Evolutionary conservation across 2,329 filamentous ascomycete genomes (phyloP).

Genomic region (Alternaria solani): DNA sequence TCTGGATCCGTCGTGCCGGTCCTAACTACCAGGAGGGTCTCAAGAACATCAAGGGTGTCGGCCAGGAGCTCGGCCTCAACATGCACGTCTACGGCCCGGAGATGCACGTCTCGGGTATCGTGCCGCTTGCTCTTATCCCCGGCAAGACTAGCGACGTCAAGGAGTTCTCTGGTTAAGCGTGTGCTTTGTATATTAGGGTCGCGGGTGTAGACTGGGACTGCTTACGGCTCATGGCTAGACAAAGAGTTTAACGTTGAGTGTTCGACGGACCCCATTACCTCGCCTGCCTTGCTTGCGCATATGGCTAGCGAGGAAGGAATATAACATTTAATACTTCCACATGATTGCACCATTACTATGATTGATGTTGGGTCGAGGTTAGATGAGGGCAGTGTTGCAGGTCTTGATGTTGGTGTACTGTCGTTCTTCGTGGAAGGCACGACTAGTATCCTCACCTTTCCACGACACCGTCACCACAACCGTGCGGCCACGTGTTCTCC

Average conservation of each 20-base stretch:
- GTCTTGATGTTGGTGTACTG: neutral
- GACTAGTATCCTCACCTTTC: neutral
- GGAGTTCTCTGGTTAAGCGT: slow-evolving; percentile 64
- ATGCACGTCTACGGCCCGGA: slow-evolving; percentile 89
- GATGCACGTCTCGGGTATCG: slow-evolving; percentile 93
- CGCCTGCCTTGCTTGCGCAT: slow-evolving; percentile 19
- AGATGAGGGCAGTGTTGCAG: neutral
- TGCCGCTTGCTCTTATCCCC: slow-evolving; percentile 81
- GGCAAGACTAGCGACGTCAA: slow-evolving; percentile 68
- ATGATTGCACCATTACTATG: neutral
- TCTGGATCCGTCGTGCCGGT: slow-evolving; percentile 90
- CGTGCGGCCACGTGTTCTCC: neutral
- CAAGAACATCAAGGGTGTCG: slow-evolving; percentile 99
- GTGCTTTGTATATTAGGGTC: slow-evolving; percentile 41
- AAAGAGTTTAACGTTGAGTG: slow-evolving; percentile 37
- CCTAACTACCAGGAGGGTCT: slow-evolving; percentile 99
- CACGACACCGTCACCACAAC: too few relatives aligned
- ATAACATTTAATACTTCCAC: slow-evolving; percentile 22
- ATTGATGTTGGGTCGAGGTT: neutral
- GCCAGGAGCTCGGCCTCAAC: slow-evolving; percentile 90
- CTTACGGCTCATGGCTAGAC: slow-evolving; percentile 44
- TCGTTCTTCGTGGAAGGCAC: neutral
- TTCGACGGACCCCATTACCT: slow-evolving; percentile 27
- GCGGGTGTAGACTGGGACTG: slow-evolving; percentile 24
- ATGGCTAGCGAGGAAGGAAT: slow-evolving; percentile 14